Evolutionary conservation across 352 stramenopile species (phyloP), one percentile per base, ranked within the genome.

Genomic region (Phytophthora pisi): DNA sequence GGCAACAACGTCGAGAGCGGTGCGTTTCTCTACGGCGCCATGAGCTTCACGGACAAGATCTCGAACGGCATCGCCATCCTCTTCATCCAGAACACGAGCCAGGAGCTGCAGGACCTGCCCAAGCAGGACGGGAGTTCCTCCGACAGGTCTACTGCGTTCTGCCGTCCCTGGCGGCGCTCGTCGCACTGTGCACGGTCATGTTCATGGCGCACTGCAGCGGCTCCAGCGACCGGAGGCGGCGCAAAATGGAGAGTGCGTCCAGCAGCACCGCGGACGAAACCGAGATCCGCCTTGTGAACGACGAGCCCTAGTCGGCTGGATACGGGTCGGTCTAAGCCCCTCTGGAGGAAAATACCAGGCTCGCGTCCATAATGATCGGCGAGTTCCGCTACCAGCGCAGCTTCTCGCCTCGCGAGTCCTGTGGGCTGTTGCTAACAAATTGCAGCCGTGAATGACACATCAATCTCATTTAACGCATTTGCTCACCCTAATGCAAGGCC

Each of bases 41-140:
- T 96, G 86, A 94, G 86, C 58, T 93, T 96, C 68, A 93, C 86
- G 15, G 88, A 96, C 74, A 96, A 96, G 53, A 90, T 94, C 61
- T 93, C 84, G 46, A 94, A 94, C 57, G 88, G 88, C 10, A 75
- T 94, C 31, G 84, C 84, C 26, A 90, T 96, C 46, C 61, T 96
- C 20, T 63, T 93, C 9, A 93, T 95, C 52, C 88, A 96, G 66
- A 91, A 95, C 63, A 79, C 87, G 47, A 84, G 86, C 40, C 73
- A 95, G 59, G 82, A 88, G 70, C 72, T 93, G 15, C 78, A 88
- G 65, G 58, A 81, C 15, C 51, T 77, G n/a, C 80, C 83, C 0
- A 61, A 68, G 4, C 62, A 89, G 51, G 86, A 95, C 53, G 79
- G 77, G 81, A 88, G 47, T 90, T 93, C 62, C 61, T 95, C 54